Evolutionary conservation across 2,329 filamentous ascomycete species (phyloP).

Genomic region (Aspergillus sp.): DNA sequence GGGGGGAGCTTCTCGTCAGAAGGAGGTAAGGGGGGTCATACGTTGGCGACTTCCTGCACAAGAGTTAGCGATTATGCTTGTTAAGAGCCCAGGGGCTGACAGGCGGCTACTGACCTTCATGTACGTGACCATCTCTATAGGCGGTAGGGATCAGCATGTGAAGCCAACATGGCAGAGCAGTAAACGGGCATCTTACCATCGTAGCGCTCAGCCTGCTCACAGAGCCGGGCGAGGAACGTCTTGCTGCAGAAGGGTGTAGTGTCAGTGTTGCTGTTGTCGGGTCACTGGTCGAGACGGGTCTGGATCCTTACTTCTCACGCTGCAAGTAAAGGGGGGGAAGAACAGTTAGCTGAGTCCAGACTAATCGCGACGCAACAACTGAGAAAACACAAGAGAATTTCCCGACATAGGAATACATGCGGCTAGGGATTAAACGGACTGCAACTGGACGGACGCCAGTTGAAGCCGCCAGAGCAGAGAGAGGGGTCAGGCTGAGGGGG

Average conservation of each 20-base stretch:
- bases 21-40: constrained; percentile 43
- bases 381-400: not conserved
- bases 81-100: constrained; percentile 25
- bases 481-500: constrained; percentile 33
- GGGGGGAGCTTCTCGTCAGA: constrained; percentile 11
- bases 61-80: constrained; percentile 26
- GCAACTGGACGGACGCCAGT: not conserved
- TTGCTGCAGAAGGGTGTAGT: constrained; percentile 64
- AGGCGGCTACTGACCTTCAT: constrained; percentile 72
- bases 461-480: constrained; percentile 16
- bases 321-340: constrained; percentile 40
- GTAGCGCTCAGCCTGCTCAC: constrained; percentile 99
- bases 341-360: constrained; percentile 12
- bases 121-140: constrained; percentile 89
- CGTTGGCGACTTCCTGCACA: constrained; percentile 86
- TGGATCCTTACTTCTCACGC: constrained; percentile 68
- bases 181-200: constrained; percentile 65
- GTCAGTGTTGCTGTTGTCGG: constrained; percentile 39
- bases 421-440: constrained; percentile 5
- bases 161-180: constrained; percentile 9
- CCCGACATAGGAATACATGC: constrained; percentile 11
- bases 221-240: constrained; percentile 99
- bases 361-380: not conserved
- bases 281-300: constrained; percentile 17
- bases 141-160: constrained; percentile 29